Conservation (phyloP, 2,329 filamentous ascomycete species). For the Stagonosporopsis rhizophila region DNA sequence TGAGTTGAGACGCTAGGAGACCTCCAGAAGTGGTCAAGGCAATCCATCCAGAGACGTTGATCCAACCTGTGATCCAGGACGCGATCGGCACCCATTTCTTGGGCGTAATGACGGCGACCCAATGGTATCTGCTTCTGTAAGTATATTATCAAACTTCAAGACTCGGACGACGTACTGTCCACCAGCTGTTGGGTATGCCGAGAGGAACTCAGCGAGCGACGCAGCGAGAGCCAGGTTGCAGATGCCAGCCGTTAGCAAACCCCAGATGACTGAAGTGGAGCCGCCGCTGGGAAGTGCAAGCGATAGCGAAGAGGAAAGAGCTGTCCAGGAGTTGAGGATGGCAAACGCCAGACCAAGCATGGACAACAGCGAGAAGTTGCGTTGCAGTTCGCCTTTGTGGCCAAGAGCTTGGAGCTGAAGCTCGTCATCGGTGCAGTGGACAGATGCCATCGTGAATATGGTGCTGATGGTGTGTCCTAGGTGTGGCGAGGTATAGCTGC, state of each 20-base stretch:
- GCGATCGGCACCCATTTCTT: slow-evolving; percentile 66
- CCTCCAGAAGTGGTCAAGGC: slow-evolving; percentile 71
- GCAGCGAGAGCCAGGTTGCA: slow-evolving; percentile 75
- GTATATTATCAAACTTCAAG: slow-evolving; percentile 44
- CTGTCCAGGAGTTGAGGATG: slow-evolving; percentile 70
- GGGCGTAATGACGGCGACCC: slow-evolving; percentile 72
- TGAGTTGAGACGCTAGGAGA: slow-evolving; percentile 70
- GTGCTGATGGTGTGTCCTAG: background rate
- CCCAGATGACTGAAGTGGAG: slow-evolving; percentile 75
- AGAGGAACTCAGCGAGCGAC: slow-evolving; percentile 74
- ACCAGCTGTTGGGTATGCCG: slow-evolving; percentile 63
- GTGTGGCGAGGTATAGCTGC: background rate
- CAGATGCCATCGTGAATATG: slow-evolving; percentile 29
- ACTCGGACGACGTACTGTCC: slow-evolving; percentile 34
- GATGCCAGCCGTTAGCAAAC: slow-evolving; percentile 60
- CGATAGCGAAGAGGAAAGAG: slow-evolving; percentile 64
- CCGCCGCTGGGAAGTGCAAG: slow-evolving; percentile 75
- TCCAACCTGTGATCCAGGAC: slow-evolving; percentile 76
- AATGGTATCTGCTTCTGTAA: slow-evolving; percentile 62
- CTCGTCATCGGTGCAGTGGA: slow-evolving; percentile 40
- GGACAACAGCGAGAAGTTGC: slow-evolving; percentile 65
- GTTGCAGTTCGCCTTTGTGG: slow-evolving; percentile 64
- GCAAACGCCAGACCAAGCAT: slow-evolving; percentile 70
- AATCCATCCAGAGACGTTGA: slow-evolving; percentile 75
- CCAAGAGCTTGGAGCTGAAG: slow-evolving; percentile 55